phyloP scores from a whole-genome alignment of 2,329 filamentous ascomycete species.

The Exophiala sp. region DNA sequence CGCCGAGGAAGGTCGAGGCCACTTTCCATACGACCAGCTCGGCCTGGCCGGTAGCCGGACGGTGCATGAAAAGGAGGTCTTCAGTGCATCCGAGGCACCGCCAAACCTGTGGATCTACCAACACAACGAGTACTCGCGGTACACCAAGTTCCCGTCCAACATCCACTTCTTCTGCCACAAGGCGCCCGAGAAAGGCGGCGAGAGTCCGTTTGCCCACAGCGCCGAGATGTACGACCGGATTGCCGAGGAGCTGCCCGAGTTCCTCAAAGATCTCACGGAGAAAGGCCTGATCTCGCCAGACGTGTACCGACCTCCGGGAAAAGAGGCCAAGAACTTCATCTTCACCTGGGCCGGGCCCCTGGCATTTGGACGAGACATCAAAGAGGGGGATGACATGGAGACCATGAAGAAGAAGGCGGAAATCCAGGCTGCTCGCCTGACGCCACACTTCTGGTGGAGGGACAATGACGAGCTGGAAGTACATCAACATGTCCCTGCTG shows the following conservation, averaged over 20 bases:
- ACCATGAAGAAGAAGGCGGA: not conserved
- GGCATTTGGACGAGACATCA: conserved; percentile 1
- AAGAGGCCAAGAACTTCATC: conserved; percentile 4
- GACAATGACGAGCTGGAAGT: not conserved
- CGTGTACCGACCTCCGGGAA: not conserved
- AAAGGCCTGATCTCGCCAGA: conserved; percentile 1
- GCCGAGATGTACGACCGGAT: conserved; percentile 1
- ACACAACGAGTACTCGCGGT: conserved; percentile 3
- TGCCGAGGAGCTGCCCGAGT: not conserved
- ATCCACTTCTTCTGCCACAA: conserved; percentile 2
- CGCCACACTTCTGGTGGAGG: not conserved
- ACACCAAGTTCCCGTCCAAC: conserved; percentile 1
- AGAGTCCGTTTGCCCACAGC: not conserved
- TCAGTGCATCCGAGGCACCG: not conserved
- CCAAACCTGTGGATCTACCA: not conserved
- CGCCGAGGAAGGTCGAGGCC: not conserved
- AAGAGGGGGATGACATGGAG: not conserved
- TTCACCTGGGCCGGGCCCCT: conserved; percentile 1
- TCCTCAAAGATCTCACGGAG: not conserved
- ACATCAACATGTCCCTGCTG: conserved; percentile 1
- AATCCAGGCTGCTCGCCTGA: not conserved
- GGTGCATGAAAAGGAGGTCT: not conserved
- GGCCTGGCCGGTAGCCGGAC: not conserved
- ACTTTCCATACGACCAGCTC: not conserved
- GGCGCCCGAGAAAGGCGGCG: not conserved